Evolutionary conservation across 129 eudicot genomes (phyloP).

Genomic region (Flaveria robusta): DNA sequence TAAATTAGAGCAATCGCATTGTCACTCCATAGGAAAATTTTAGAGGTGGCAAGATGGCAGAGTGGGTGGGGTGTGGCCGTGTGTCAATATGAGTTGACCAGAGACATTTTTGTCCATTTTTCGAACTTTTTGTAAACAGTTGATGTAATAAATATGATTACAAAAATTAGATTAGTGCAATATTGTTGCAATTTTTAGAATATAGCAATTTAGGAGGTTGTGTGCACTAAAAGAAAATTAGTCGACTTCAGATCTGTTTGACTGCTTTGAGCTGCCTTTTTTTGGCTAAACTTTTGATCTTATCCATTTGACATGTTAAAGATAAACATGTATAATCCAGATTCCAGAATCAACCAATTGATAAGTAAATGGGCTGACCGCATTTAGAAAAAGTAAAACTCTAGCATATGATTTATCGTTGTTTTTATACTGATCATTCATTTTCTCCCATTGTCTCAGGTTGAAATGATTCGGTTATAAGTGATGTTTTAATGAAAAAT

Average conservation of each 20-base stretch:
- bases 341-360: neutral
- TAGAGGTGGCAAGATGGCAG: neutral
- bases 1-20: neutral
- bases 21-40: neutral
- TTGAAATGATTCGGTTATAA: neutral
- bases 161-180: neutral
- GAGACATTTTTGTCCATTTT: neutral
- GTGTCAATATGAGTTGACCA: neutral
- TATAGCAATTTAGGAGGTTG: neutral
- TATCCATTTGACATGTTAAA: neutral
- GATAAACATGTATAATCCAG: neutral
- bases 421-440: neutral
- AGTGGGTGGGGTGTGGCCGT: neutral
- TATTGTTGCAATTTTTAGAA: neutral
- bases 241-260: neutral
- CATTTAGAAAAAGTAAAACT: neutral
- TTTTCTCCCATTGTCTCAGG: neutral
- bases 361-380: neutral
- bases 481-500: neutral
- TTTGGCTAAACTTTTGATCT: neutral
- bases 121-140: neutral
- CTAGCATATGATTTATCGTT: constrained; percentile 16
- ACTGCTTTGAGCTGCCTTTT: neutral
- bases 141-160: neutral
- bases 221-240: neutral